A percentile compares a stretch with the other conserved stretches of the same genome.
These are phyloP conservation scores for Geotrichum restrictum DNA, from an alignment of 1,139 yeast genomes.

Conservation along the genomic window DNA sequence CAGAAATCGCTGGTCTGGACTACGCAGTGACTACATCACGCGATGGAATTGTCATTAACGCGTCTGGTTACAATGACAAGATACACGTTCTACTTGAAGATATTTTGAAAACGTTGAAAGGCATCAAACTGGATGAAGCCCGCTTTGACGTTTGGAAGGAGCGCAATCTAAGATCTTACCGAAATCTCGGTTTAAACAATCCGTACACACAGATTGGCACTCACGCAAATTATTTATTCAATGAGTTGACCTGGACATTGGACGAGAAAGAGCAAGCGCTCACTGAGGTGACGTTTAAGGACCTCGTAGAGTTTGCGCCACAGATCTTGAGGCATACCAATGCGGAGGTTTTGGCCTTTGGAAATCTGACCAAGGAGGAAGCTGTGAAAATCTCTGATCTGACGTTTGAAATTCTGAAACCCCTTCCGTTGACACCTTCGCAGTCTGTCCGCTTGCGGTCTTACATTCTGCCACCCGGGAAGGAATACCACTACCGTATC, in stretches of 20 bases:
- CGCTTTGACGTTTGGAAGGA: constrained; percentile 68
- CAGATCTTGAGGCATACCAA: constrained; percentile 49
- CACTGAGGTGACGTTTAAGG: constrained; percentile 47
- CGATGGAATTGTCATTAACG: constrained; percentile 65
- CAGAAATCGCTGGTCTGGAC: constrained; percentile 73
- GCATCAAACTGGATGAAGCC: constrained; percentile 49
- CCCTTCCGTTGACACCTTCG: constrained; percentile 34
- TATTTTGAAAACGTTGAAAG: constrained; percentile 52
- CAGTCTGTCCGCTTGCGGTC: constrained; percentile 51
- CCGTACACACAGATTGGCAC: constrained; percentile 70
- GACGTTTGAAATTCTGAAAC: constrained; percentile 39
- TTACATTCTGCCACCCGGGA: constrained; percentile 46
- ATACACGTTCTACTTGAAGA: constrained; percentile 57
- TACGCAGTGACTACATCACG: constrained; percentile 57
- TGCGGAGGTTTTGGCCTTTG: constrained; percentile 70
- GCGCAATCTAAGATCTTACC: constrained; percentile 56
- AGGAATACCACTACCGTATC: constrained; percentile 50
- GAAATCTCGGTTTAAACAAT: constrained; percentile 66
- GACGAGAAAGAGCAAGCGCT: constrained; percentile 59
- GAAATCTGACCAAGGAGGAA: constrained; percentile 61
- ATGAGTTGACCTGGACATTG: constrained; percentile 65
- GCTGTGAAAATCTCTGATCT: constrained; percentile 50
- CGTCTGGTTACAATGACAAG: constrained; percentile 83
- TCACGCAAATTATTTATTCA: constrained; percentile 56
- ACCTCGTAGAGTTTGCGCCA: constrained; percentile 47